These are phyloP conservation scores for Coniochaeta prunicola DNA, from an alignment of 2,329 filamentous ascomycete species.

Conservation along the genomic window DNA sequence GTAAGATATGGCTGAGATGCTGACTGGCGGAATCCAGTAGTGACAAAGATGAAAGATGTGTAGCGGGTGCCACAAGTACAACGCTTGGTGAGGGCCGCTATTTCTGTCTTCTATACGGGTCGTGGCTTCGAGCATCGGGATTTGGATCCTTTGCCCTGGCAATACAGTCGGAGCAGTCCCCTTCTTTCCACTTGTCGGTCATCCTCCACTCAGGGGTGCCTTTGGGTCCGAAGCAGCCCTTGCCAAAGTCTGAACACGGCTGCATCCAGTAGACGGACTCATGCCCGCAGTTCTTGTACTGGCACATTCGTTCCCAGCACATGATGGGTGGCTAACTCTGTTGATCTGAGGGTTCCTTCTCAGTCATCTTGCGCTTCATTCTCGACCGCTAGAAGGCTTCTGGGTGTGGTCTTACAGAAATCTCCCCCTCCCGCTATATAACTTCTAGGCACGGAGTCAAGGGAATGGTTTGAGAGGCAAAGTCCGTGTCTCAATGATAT, in stretches of 20 bases:
- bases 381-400: neutral
- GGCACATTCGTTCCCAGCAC: constrained; percentile 16
- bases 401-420: too few relatives aligned
- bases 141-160: constrained; percentile 7
- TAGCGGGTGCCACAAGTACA: too few relatives aligned
- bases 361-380: neutral
- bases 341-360: neutral
- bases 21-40: neutral
- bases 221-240: constrained; percentile 14
- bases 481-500: neutral
- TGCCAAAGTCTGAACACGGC: constrained; percentile 15
- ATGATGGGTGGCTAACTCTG: constrained; percentile 6
- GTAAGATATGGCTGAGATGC: neutral
- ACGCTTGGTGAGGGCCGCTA: neutral
- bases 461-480: neutral
- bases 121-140: constrained; percentile 6
- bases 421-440: too few relatives aligned
- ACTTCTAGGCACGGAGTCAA: neutral
- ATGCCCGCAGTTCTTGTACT: constrained; percentile 16
- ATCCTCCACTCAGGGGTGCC: neutral
- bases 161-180: constrained; percentile 14
- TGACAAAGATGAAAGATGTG: neutral
- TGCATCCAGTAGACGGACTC: constrained; percentile 16
- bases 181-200: neutral
- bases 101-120: constrained; percentile 11